phyloP scores from a whole-genome alignment of 2,329 filamentous ascomycete species.

The Alternaria gansuensis region DNA sequence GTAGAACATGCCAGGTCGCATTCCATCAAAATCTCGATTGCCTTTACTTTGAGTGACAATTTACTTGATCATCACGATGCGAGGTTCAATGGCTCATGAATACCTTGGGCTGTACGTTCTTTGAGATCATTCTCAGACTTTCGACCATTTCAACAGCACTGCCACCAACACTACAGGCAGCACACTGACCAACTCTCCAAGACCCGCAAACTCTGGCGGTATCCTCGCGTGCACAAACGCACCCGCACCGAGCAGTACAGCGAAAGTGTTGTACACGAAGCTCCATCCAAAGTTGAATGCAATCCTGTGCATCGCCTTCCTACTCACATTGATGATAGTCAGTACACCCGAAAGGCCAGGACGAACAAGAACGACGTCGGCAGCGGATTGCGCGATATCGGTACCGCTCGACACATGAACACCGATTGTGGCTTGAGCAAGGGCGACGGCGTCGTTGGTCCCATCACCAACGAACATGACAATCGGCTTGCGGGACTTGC shows the following conservation, averaged over 20 bases:
- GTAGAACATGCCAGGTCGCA: no score
- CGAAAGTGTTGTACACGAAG: slow-evolving; percentile 74
- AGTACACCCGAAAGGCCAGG: slow-evolving; percentile 60
- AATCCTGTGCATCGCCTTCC: slow-evolving; percentile 53
- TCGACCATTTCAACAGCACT: slow-evolving; percentile 55
- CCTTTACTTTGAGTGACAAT: neutral
- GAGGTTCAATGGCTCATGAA: neutral
- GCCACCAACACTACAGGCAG: slow-evolving; percentile 71
- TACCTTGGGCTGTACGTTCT: neutral
- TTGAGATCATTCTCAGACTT: slow-evolving; percentile 16
- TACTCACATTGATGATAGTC: slow-evolving; percentile 64
- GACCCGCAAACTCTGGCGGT: slow-evolving; percentile 71
- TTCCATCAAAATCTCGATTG: neutral
- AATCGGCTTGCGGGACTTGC: slow-evolving; percentile 34
- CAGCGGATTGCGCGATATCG: slow-evolving; percentile 72
- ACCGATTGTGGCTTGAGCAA: slow-evolving; percentile 75
- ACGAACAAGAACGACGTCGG: slow-evolving; percentile 73
- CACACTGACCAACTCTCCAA: slow-evolving; percentile 79
- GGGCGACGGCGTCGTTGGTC: slow-evolving; percentile 79
- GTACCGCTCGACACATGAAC: slow-evolving; percentile 68
- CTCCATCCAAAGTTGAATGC: slow-evolving; percentile 76
- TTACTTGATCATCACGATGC: neutral
- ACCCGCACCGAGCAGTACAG: slow-evolving; percentile 71
- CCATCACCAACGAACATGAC: slow-evolving; percentile 80
- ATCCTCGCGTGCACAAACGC: slow-evolving; percentile 63